Evolutionary conservation across 2,329 filamentous ascomycete genomes (phyloP), one percentile per base, ranked within the genome.

Genomic region (Fusarium pseudograminearum): DNA sequence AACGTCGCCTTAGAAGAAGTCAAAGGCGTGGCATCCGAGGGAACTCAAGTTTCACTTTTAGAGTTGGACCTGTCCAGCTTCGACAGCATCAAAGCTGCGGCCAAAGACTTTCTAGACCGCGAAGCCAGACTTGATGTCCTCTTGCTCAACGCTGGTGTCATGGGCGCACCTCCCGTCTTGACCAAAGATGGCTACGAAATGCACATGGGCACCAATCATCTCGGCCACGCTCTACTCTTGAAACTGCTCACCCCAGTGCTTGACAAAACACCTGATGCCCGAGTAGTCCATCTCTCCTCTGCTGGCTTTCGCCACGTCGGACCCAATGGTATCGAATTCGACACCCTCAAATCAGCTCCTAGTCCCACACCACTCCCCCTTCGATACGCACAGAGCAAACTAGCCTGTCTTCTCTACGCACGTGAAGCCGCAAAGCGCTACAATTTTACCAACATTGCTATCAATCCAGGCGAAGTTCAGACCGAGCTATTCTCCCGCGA

Each of bases 191-290:
- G 61, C 0, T 59, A 65, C 2, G 61, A 65, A 6, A 65, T 65
- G 60, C 60, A 65, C 2, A 59, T 65, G 4, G 60, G 61, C 1
- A 59, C 34, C 2, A 65, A 65, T 4, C 52, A 65, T 7, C 52
- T 65, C 0, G 60, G 61, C 0, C 61, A 65, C 3, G 61, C 52
- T 2, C 41, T 65, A 0, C 12, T 65, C 0, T 30, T 65, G 2
- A 65, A 42, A 0, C 30, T 59, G 0, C 30, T 65, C 3, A 16
- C 42, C 0, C 34, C 45, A 0, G 18, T 5, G 0, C 28, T 64
- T 0, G 51, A 51, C 0, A 46, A 31, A 5, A 40, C 38, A 0
- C 16, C 38, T 0, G 16, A 4, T 14, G 44, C 51, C 7, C 26
- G 59, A 7, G 51, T 33, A 0, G 7, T 64, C 0, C 61, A 64